A percentile compares a stretch with the other conserved stretches of the same genome.
Evolutionary conservation across 495 filamentous ascomycete genomes (phyloP).

Genomic region (Penicillium mononematosum): DNA sequence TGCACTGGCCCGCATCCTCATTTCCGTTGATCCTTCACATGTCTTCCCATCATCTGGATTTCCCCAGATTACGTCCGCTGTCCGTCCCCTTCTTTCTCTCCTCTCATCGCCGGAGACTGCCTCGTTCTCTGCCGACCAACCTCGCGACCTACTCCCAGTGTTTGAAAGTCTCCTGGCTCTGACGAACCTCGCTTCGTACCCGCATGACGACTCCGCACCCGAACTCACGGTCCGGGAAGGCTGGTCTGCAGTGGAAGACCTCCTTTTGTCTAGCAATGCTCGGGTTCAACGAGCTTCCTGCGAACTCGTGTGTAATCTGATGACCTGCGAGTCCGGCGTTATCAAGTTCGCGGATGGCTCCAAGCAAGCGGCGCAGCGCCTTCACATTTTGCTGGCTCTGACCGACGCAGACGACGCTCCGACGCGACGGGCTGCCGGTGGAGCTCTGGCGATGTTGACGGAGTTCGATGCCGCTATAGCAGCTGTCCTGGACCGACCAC

Average conservation of each 20-base stretch:
- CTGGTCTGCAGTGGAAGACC: slow-evolving; percentile 75
- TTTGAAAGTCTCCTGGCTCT: slow-evolving; percentile 91
- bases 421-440: slow-evolving; percentile 81
- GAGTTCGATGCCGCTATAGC: slow-evolving; percentile 70
- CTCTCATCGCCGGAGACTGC: slow-evolving; percentile 52
- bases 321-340: slow-evolving; percentile 70
- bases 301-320: slow-evolving; percentile 90
- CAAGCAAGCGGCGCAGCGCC: slow-evolving; percentile 62
- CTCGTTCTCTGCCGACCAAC: slow-evolving; percentile 52
- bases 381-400: slow-evolving; percentile 82
- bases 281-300: slow-evolving; percentile 78
- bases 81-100: slow-evolving; percentile 74
- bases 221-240: slow-evolving; percentile 68
- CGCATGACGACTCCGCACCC: slow-evolving; percentile 61
- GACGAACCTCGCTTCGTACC: slow-evolving; percentile 84
- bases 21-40: slow-evolving; percentile 80
- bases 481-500: slow-evolving; percentile 63
- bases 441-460: slow-evolving; percentile 80
- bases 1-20: slow-evolving; percentile 85
- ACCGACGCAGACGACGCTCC: slow-evolving; percentile 78
- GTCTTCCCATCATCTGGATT: slow-evolving; percentile 78
- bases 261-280: slow-evolving; percentile 72
- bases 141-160: slow-evolving; percentile 77
- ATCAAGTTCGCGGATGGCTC: slow-evolving; percentile 72
- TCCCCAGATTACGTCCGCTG: slow-evolving; percentile 69